Evolutionary conservation across 306 rosid genomes (phyloP).

Genomic region (Elaeagnus macrophylla): DNA sequence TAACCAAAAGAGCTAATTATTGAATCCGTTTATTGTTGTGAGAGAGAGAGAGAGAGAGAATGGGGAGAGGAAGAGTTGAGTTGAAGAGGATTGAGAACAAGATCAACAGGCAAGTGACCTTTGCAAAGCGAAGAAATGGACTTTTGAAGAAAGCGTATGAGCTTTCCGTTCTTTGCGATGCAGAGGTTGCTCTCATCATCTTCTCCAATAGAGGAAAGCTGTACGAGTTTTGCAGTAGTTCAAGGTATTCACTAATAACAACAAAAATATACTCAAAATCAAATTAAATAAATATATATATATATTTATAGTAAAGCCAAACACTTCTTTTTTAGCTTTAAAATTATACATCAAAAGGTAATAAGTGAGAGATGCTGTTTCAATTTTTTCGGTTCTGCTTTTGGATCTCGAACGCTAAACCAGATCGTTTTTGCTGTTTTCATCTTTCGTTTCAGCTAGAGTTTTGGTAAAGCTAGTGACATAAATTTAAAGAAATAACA

Average conservation of each 20-base stretch:
- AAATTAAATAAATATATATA: background rate
- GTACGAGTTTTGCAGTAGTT: constrained; percentile 98
- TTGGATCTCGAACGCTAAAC: constrained; percentile 17
- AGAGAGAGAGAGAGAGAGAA: constrained; percentile 21
- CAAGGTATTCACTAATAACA: constrained; percentile 68
- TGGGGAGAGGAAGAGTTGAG: constrained; percentile 99
- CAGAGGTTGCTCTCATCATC: constrained; percentile 99
- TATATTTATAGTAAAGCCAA: no score
- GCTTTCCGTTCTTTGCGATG: constrained; percentile 98
- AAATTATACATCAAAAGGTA: no score
- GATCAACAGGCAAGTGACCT: constrained; percentile 98
- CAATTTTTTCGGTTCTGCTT: background rate
- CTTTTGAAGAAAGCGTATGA: constrained; percentile 98
- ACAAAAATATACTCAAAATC: background rate
- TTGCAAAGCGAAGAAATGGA: constrained; percentile 94
- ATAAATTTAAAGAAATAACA: constrained; percentile 5
- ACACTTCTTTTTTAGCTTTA: no score
- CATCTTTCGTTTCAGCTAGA: constrained; percentile 1
- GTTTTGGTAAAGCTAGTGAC: background rate
- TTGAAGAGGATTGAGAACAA: constrained; percentile 99
- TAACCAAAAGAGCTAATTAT: no score
- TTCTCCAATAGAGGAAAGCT: constrained; percentile 99
- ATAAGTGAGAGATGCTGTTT: background rate
- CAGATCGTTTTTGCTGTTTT: constrained; percentile 24
- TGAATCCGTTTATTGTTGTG: background rate